Evolutionary conservation across 2,329 filamentous ascomycete genomes (phyloP), one percentile per base, ranked within the genome.

Genomic region (Hypoxylon sp.): DNA sequence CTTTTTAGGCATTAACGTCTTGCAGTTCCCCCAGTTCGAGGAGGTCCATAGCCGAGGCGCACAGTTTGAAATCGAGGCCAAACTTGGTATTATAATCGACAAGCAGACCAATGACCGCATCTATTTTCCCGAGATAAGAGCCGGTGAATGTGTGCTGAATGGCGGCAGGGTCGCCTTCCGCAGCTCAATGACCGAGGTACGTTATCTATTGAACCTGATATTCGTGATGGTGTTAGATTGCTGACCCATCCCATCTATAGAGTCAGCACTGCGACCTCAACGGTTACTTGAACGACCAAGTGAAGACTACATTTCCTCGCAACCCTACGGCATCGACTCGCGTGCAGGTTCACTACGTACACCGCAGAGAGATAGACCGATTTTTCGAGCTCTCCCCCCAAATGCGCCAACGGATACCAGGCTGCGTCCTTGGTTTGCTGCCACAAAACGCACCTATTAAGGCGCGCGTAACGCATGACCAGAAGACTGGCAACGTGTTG

Each of bases 11-110:
- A 78, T 88, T 52, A 85, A 91, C 61, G 90, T 96, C 17, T 85
- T 96, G 6, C 83, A 86, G 56, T 89, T 89, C 67, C 84, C 87
- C n/a, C 88, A 92, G 71, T 84, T 90, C 39, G 86, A 86, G 32
- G 89, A 92, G 72, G 87, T 92, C 19, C 80, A 83, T 15, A 86
- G 87, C 56, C 85, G 87, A 15, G 89, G 89, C 6, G 91, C 94
- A 13, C 87, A 93, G 67, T 90, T 98, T 58, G 96, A 99, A 80
- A 92, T 99, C 60, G 96, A 99, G 81, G 96, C 94, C 8, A 98
- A 98, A 79, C 84, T 98, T 52, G 96, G 96, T 17, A 91, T 89
- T 27, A 85, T 98, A 13, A 88, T 95, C 63, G 90, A 93, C 78
- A 89, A 89, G 76, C 87, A 91, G 67, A 92, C 89, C 6, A 88